Conservation (phyloP, 352 stramenopile species). For the Elongisporangium undulatum region DNA sequence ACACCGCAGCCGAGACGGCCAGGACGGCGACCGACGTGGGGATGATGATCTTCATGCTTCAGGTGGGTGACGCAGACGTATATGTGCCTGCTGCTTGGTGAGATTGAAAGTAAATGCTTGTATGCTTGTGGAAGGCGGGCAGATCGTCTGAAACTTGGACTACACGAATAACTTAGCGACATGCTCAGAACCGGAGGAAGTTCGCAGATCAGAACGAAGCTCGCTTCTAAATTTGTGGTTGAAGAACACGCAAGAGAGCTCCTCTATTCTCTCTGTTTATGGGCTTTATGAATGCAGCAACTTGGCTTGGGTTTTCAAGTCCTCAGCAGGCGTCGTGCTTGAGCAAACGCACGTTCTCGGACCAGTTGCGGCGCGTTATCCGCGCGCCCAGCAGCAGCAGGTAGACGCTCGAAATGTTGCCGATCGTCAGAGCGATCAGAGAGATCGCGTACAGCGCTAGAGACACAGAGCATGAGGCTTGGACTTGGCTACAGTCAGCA, state of each 20-base stretch:
- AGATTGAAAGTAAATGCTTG: too few relatives aligned
- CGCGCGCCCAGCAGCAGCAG: conserved; percentile 35
- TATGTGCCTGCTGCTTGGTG: too few relatives aligned
- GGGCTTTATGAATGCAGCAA: too few relatives aligned
- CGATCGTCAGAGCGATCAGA: conserved; percentile 31
- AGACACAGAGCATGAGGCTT: not conserved
- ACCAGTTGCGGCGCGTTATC: conserved; percentile 43
- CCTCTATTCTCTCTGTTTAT: too few relatives aligned
- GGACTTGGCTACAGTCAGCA: too few relatives aligned
- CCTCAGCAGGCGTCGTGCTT: conserved; percentile 23
- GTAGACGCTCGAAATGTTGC: conserved; percentile 31
- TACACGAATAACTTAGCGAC: too few relatives aligned
- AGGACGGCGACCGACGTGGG: not conserved
- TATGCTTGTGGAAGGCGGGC: too few relatives aligned
- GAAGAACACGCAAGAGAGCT: too few relatives aligned
- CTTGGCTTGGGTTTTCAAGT: not conserved
- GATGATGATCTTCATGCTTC: not conserved
- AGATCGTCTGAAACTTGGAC: too few relatives aligned
- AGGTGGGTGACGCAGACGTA: too few relatives aligned
- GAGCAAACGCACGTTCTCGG: conserved; percentile 22
- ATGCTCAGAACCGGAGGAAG: not conserved
- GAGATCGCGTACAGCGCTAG: conserved; percentile 38
- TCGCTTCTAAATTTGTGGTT: not conserved
- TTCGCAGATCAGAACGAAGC: not conserved
- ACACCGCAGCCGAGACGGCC: not conserved